phyloP scores from a whole-genome alignment of 306 rosid species.

The Trifolium subterraneum region DNA sequence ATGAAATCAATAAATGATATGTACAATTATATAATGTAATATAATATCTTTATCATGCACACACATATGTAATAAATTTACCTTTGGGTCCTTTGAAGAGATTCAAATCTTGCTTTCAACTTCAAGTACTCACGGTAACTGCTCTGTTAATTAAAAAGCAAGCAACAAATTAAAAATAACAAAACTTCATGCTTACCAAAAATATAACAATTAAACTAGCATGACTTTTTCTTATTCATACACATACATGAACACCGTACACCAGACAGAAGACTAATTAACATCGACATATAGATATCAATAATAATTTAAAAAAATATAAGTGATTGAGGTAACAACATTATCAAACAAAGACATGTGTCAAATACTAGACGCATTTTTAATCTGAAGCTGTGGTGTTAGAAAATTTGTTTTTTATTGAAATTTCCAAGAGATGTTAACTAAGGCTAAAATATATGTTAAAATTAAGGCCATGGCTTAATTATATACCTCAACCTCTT shows the following conservation, averaged over 20 bases:
- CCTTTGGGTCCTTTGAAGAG: conserved; percentile 96
- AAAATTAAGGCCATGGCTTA: neutral
- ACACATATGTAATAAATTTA: conserved; percentile 34
- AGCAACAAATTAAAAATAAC: conserved; percentile 29
- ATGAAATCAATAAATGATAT: neutral
- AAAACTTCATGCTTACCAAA: conserved; percentile 11
- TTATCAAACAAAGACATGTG: too few relatives aligned
- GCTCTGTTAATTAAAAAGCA: conserved; percentile 56
- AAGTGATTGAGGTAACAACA: too few relatives aligned
- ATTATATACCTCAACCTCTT: conserved; percentile 83
- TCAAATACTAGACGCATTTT: too few relatives aligned
- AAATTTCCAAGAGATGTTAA: neutral
- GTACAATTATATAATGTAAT: too few relatives aligned
- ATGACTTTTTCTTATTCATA: too few relatives aligned
- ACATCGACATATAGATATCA: too few relatives aligned
- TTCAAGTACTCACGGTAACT: conserved; percentile 93
- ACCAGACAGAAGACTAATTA: too few relatives aligned
- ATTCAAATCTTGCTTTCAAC: conserved; percentile 81
- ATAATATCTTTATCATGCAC: neutral
- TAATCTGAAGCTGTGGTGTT: too few relatives aligned
- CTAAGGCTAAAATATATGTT: neutral
- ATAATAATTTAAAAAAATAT: too few relatives aligned
- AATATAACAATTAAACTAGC: neutral
- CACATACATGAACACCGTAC: too few relatives aligned
- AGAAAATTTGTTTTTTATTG: too few relatives aligned